These are phyloP conservation scores for Cicer bijugum DNA, from an alignment of 306 rosid genomes.

Conservation along the genomic window DNA sequence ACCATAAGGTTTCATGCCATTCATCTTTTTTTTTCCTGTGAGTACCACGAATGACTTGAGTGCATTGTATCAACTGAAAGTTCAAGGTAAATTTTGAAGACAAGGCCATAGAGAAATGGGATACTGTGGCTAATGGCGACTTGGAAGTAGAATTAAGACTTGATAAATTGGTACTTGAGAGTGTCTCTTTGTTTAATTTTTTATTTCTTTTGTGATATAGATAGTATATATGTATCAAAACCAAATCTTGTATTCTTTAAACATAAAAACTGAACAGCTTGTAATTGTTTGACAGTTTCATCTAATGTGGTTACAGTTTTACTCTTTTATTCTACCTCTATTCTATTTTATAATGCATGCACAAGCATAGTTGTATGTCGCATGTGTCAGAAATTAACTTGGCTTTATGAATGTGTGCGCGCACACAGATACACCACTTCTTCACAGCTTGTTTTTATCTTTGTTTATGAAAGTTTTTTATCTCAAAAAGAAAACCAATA, in stretches of 20 bases:
- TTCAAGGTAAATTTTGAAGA: conserved; percentile 51
- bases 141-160: conserved; percentile 46
- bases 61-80: conserved; percentile 49
- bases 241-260: conserved; percentile 72
- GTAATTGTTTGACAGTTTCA: conserved; percentile 54
- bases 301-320: conserved; percentile 44
- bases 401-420: background rate
- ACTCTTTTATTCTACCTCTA: conserved; percentile 4
- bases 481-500: background rate
- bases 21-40: conserved; percentile 21
- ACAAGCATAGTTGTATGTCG: conserved; percentile 29
- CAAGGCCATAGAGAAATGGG: conserved; percentile 43
- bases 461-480: background rate
- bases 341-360: background rate
- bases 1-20: conserved; percentile 55
- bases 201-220: conserved; percentile 63
- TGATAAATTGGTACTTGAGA: conserved; percentile 46
- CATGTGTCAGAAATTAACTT: background rate
- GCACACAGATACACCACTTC: background rate
- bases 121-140: conserved; percentile 45
- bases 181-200: conserved; percentile 43
- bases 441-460: background rate
- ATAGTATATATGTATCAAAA: conserved; percentile 59
- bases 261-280: conserved; percentile 61
- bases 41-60: conserved; percentile 58